These are phyloP conservation scores for Quercus ilex DNA, from an alignment of 306 rosid species.

Conservation along the genomic window DNA sequence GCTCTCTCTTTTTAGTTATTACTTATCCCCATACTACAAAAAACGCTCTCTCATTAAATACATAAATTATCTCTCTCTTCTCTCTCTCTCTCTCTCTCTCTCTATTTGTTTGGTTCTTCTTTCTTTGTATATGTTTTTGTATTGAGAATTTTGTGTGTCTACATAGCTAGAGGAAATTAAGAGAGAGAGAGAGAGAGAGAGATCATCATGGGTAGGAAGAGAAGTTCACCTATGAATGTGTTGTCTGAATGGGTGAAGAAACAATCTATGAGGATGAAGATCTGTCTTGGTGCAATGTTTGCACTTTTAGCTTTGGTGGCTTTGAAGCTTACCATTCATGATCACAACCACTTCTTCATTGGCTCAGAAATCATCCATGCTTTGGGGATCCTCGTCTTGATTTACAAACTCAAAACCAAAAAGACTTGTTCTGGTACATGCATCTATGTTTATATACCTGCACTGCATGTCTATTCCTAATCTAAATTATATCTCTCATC, in stretches of 20 bases:
- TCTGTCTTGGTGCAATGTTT: slow-evolving; percentile 34
- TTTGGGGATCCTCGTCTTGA: slow-evolving; percentile 51
- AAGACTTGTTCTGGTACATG: slow-evolving; percentile 77
- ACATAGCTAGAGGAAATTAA: neutral
- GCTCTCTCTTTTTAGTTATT: neutral
- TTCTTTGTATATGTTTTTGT: neutral
- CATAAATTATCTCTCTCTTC: neutral
- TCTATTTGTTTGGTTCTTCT: neutral
- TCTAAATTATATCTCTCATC: no score
- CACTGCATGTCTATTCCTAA: no score
- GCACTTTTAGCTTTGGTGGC: slow-evolving; percentile 41
- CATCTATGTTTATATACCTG: neutral
- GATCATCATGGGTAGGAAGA: slow-evolving; percentile 47
- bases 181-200: slow-evolving; percentile 56
- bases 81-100: neutral
- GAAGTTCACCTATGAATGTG: slow-evolving; percentile 31
- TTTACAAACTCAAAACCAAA: slow-evolving; percentile 65
- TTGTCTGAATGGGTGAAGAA: slow-evolving; percentile 49
- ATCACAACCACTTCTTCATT: slow-evolving; percentile 36
- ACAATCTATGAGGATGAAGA: slow-evolving; percentile 43
- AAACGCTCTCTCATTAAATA: neutral
- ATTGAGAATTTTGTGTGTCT: neutral
- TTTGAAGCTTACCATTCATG: slow-evolving; percentile 28
- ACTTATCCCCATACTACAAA: no score
- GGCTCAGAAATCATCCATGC: slow-evolving; percentile 48